Base-by-base conservation (phyloP, 2,329 filamentous ascomycete species). In the Coniochaeta sp. region DNA sequence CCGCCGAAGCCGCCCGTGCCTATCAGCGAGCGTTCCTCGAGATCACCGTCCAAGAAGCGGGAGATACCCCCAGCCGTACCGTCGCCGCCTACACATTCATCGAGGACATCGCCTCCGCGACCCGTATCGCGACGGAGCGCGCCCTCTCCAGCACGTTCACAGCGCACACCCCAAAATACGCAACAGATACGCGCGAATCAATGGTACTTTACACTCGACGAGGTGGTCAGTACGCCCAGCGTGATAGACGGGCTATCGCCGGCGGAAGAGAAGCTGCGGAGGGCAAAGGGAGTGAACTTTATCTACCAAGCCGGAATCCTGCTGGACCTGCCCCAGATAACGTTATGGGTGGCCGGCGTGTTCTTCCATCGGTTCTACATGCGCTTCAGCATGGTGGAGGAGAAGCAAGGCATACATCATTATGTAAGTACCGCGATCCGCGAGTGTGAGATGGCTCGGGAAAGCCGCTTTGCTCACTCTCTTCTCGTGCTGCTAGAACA, bases 321-420 rank as follows among this genome's bases (percentile, higher is more conserved):
- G 78, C 83, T 98, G 58, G 93, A 96, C 71, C 79, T 98, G 57
- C 93, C 93, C 14, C 93, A 97, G 73, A 86, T 95, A 60, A 98
- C 95, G 0, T 80, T 99, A 47, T 93, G 90, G 74, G 96, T 96
- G 0, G 95, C 95, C 0, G 89, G 90, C 19, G 89, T 96, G 50
- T 98, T 96, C 78, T 93, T 99, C 73, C 93, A 99, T 73, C 86
- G 95, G 34, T 98, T 96, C 73, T 93, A 92, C 72, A 97, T 98
- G 91, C 88, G 92, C 64, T 87, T 82, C 70, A 93, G 87, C 70
- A 88, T 96, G 83, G 87, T 89, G 56, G 83, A 88, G 67, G 84
- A 89, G 68, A 89, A 86, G 64, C 82, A 82, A 63, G 91, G 91
- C 16, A 84, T 96, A 55, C 93, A 97, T 72, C 93, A 96, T 67